A percentile compares a stretch with the other conserved stretches of the same genome.
These are phyloP conservation scores for Phytophthora capsici DNA, from an alignment of 352 stramenopile species.

Conservation along the genomic window DNA sequence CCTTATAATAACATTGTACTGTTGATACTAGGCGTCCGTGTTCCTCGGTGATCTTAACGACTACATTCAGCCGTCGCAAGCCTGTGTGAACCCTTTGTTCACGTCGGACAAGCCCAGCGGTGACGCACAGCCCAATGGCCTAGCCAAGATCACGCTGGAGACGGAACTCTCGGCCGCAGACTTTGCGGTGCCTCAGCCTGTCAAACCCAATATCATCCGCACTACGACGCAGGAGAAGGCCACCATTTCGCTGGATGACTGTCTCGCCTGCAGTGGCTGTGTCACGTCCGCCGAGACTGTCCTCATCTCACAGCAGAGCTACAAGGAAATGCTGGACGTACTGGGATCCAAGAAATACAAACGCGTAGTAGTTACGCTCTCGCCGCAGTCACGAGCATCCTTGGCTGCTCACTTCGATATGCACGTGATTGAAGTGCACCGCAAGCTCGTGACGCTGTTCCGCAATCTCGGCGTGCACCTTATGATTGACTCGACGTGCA, in stretches of 20 bases:
- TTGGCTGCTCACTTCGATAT: slow-evolving; percentile 85
- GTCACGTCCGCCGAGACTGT: slow-evolving; percentile 99
- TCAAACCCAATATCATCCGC: slow-evolving; percentile 83
- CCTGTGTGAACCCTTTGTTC: slow-evolving; percentile 95
- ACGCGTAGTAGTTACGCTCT: slow-evolving; percentile 88
- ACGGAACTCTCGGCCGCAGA: slow-evolving; percentile 72
- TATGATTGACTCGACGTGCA: slow-evolving; percentile 92
- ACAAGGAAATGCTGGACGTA: slow-evolving; percentile 84
- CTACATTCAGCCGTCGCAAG: slow-evolving; percentile 94
- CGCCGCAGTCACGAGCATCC: slow-evolving; percentile 88
- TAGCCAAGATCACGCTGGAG: slow-evolving; percentile 81
- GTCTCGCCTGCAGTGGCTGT: slow-evolving; percentile 96
- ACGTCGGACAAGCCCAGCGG: slow-evolving; percentile 40
- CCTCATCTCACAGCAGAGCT: slow-evolving; percentile 97
- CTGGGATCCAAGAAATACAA: slow-evolving; percentile 54
- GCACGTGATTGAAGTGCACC: slow-evolving; percentile 65
- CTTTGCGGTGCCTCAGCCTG: slow-evolving; percentile 47
- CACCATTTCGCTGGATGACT: slow-evolving; percentile 96
- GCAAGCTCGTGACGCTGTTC: slow-evolving; percentile 82
- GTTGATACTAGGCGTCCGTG: slow-evolving; percentile 75
- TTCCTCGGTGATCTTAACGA: slow-evolving; percentile 94
- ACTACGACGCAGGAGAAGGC: slow-evolving; percentile 83
- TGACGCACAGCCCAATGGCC: slow-evolving; percentile 27
- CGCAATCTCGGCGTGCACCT: slow-evolving; percentile 86
- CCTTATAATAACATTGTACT: no score